A percentile compares a stretch with the other conserved stretches of the same genome.
Evolutionary conservation across 768 basidiomycete genomes (phyloP).

Genomic region (Rossbeevera mucosa): DNA sequence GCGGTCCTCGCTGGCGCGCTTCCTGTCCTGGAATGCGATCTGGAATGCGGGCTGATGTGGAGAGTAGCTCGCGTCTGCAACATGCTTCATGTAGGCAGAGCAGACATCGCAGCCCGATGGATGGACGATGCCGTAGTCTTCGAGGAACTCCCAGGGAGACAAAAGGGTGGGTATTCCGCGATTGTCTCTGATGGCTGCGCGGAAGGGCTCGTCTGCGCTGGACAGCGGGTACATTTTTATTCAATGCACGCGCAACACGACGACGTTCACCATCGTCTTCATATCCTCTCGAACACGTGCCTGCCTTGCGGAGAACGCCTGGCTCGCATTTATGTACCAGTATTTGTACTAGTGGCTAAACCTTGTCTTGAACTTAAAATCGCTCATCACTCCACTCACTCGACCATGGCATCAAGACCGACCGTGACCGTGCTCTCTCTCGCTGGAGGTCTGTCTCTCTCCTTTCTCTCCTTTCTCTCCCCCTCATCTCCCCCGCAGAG

Average conservation of each 20-base stretch:
- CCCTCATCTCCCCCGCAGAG: constrained; percentile 43
- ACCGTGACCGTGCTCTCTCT: constrained; percentile 80
- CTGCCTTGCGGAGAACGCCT: constrained; percentile 25
- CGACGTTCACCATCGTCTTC: background rate
- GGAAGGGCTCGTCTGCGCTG: constrained; percentile 30
- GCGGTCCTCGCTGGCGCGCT: constrained; percentile 35
- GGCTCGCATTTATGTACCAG: constrained; percentile 15
- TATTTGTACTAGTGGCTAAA: constrained; percentile 31
- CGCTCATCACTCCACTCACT: constrained; percentile 15
- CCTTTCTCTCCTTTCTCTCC: background rate
- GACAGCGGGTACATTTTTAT: constrained; percentile 26
- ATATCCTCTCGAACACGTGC: constrained; percentile 32
- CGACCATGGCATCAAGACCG: constrained; percentile 84
- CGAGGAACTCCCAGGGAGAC: constrained; percentile 38
- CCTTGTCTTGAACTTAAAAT: constrained; percentile 16
- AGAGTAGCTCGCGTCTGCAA: constrained; percentile 37
- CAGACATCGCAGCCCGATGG: constrained; percentile 37
- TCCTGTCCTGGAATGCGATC: constrained; percentile 37
- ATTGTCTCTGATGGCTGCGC: constrained; percentile 25
- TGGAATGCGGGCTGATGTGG: constrained; percentile 37
- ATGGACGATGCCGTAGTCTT: constrained; percentile 39
- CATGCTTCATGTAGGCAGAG: constrained; percentile 37
- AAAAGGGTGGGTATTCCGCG: constrained; percentile 32
- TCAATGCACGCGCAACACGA: too few relatives aligned
- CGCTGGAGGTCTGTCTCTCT: constrained; percentile 56